A percentile compares a stretch with the other conserved stretches of the same genome.
phyloP scores from a whole-genome alignment of 164 flowering plant species.

The Sextonia rubra region DNA sequence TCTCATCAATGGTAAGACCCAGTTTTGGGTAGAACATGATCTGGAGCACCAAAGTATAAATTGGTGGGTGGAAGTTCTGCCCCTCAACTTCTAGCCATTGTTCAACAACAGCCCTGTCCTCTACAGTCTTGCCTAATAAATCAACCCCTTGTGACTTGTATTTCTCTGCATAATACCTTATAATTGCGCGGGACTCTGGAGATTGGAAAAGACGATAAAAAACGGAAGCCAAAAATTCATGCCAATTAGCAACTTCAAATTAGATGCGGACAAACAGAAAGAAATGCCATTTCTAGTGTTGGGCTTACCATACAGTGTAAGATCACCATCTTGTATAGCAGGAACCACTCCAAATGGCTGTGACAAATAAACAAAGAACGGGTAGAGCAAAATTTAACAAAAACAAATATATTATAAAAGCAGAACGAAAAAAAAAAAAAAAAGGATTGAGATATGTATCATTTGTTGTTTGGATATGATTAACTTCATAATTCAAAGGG shows the following conservation, averaged over 20 bases:
- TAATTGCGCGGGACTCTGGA: slow-evolving; percentile 46
- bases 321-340: slow-evolving; percentile 24
- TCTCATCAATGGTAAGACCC: slow-evolving; percentile 23
- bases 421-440: neutral
- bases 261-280: neutral
- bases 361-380: neutral
- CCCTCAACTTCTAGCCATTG: slow-evolving; percentile 50
- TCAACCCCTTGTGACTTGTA: slow-evolving; percentile 37
- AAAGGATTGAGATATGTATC: too few relatives aligned
- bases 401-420: too few relatives aligned
- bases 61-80: slow-evolving; percentile 30
- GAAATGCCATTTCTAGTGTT: neutral
- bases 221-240: neutral
- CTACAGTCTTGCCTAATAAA: slow-evolving; percentile 32
- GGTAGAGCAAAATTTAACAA: neutral
- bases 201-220: neutral
- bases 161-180: slow-evolving; percentile 38
- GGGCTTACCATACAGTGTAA: slow-evolving; percentile 19
- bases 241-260: neutral
- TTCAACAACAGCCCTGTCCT: slow-evolving; percentile 34
- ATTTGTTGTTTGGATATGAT: too few relatives aligned
- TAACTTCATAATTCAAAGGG: too few relatives aligned
- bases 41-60: slow-evolving; percentile 25
- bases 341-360: slow-evolving; percentile 29
- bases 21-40: slow-evolving; percentile 19